Base-by-base conservation (phyloP, 1,284 basidiomycete genomes). In the Vanrija humicola region DNA sequence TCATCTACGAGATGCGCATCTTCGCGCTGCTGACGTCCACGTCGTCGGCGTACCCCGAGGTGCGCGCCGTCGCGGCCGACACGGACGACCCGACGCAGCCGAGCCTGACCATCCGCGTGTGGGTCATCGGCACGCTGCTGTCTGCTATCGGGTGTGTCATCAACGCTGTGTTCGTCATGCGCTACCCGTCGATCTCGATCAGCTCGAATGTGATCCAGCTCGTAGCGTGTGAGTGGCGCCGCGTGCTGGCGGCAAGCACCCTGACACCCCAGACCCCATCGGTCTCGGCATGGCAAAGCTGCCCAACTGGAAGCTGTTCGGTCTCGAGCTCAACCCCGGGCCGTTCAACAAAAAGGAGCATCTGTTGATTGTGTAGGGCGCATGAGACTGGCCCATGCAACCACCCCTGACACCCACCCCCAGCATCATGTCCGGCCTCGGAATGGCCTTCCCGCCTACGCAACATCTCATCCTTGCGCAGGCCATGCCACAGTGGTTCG, bases 101-200 rank as follows among this genome's bases (percentile, higher is more conserved):
- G 3, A 85, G 85, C 48, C 89, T 87, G 73, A 94, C 90, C 3
- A 88, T 92, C 78, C 83, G 90, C 65, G 84, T 86, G 82, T 89
- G 87, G 86, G 68, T 81, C 6, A 79, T 86, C 34, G 84, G 88
- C 61, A 66, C 80, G 29, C 65, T 82, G 14, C 84, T 69, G 62
- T 64, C 57, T 28, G 54, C 52, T 42, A 58, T 53, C n/a, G 86
- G 81, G 68, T 91, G 89, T 85, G 80, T 86, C 59, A 76, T 93
- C 50, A 89, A 89, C 48, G 76, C 82, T 26, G 55, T 65, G 61
- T 86, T 64, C 78, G 59, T 55, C 79, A 64, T 70, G 46, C 63
- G 71, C 45, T 66, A 70, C 50, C 71, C 71, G 3, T 47, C 59
- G 26, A 64, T 73, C 38, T 55, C 57, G 15, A 63, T 74, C 50